Base-by-base conservation (phyloP, 345 rosid genomes). In the Turritis glabra region DNA sequence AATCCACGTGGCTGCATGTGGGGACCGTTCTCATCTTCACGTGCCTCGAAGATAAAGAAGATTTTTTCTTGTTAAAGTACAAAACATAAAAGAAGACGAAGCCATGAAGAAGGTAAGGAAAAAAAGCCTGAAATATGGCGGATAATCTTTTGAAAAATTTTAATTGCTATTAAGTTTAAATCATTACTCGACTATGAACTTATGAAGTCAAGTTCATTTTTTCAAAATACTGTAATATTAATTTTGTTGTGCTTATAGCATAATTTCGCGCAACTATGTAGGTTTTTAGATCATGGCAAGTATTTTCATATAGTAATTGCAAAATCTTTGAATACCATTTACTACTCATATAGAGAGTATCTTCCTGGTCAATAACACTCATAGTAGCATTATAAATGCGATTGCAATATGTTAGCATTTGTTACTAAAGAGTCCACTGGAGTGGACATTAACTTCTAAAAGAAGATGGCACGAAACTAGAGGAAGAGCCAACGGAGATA, bases 1-100 rank as follows among this genome's bases (percentile, higher is more conserved):
- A 69, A 47, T n/a, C 75, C 75, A 76, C 80, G 75, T 62, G 71
- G 65, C 70, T 25, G 43, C 80, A 76, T 62, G 71, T 76, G 71
- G 74, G 64, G 52, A 76, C 65, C 43, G 19, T 70, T 32, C 44
- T 23, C 75, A 29, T 47, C 40, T 69, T 76, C 74, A 76, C 75
- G 70, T 76, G 75, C 70, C 70, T 23, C 15, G 64, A 43, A 40
- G 19, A 32, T 44, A 35, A 60, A 48, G 46, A 43, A 33, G 77
- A 18, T 41, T 55, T 23, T 17, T 26, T 8, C 17, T 7, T 46
- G 58, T 41, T 19, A 17, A 56, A 55, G 58, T 44, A 43, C 44
- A 40, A 2, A 10, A 22, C 43, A 40, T 41, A 13, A 40, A 43
- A 55, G 48, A 33, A 74, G 53, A 47, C 25, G 47, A 74, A 74